These are phyloP conservation scores for Diaporthe sp. DNA, from an alignment of 2,329 filamentous ascomycete genomes.

Conservation along the genomic window DNA sequence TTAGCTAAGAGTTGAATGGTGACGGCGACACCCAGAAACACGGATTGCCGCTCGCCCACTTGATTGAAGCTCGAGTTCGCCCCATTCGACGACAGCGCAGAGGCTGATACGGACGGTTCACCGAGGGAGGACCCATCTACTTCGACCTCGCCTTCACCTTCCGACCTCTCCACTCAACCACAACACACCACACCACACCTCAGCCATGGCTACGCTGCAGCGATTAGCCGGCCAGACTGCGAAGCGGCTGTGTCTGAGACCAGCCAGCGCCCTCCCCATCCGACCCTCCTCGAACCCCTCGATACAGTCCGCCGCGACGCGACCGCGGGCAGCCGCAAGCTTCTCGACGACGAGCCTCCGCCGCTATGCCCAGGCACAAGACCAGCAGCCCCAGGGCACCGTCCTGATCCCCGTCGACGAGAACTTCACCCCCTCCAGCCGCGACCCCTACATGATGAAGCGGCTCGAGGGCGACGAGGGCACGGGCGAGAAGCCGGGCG, in stretches of 20 bases:
- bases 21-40: slow-evolving; percentile 32
- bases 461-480: slow-evolving; percentile 57
- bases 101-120: slow-evolving; percentile 42
- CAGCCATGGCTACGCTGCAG: slow-evolving; percentile 76
- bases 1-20: slow-evolving; percentile 33
- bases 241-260: slow-evolving; percentile 73
- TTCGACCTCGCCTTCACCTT: slow-evolving; percentile 37
- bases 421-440: slow-evolving; percentile 66
- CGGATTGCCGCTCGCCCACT: slow-evolving; percentile 20
- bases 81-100: slow-evolving; percentile 48
- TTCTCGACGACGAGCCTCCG: slow-evolving; percentile 76
- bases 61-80: slow-evolving; percentile 37
- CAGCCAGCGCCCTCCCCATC: slow-evolving; percentile 45
- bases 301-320: slow-evolving; percentile 43
- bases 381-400: slow-evolving; percentile 62
- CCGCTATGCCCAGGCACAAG: slow-evolving; percentile 69
- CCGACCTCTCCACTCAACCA: slow-evolving; percentile 45
- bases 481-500: slow-evolving; percentile 59
- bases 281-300: slow-evolving; percentile 40
- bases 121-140: slow-evolving; percentile 41
- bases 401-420: slow-evolving; percentile 75
- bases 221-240: slow-evolving; percentile 79
- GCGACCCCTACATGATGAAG: slow-evolving; percentile 61
- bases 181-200: slow-evolving; percentile 46
- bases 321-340: slow-evolving; percentile 43